These are phyloP conservation scores for Phaffia australis DNA, from an alignment of 768 basidiomycete species.

Conservation along the genomic window DNA sequence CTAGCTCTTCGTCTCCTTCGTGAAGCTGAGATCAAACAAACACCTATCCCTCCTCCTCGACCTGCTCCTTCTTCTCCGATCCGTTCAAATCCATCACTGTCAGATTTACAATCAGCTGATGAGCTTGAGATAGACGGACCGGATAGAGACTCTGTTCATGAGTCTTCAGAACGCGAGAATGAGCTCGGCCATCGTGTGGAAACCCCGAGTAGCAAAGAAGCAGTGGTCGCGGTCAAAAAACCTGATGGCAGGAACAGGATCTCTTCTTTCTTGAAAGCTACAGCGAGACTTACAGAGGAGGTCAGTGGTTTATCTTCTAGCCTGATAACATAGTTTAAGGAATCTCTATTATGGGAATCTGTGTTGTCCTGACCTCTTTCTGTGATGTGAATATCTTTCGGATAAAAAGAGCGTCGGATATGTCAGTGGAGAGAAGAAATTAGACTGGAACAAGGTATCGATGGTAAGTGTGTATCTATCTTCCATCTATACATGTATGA, in stretches of 20 bases:
- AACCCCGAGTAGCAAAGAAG: background rate
- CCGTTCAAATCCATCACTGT: background rate
- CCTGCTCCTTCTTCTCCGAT: conserved; percentile 29
- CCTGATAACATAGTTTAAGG: background rate
- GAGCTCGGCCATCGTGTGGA: background rate
- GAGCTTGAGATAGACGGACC: background rate
- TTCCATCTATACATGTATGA: too few species aligned
- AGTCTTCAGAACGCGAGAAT: background rate
- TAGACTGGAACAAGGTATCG: conserved; percentile 17
- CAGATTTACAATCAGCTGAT: conserved; percentile 1
- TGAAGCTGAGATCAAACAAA: conserved; percentile 39
- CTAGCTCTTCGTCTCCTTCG: conserved; percentile 42
- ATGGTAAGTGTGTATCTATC: background rate
- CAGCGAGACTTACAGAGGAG: conserved; percentile 21
- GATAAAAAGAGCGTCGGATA: conserved; percentile 10
- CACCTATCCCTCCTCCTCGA: conserved; percentile 41
- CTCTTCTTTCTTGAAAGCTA: conserved; percentile 12
- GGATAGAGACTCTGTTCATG: background rate
- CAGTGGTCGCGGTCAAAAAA: background rate
- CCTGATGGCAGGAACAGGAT: conserved; percentile 13
- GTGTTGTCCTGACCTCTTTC: too few species aligned
- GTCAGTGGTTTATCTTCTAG: conserved; percentile 1
- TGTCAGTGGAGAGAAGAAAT: conserved; percentile 21
- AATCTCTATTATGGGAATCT: background rate
- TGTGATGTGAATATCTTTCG: too few species aligned